These are phyloP conservation scores for Botrytis squamosa DNA, from an alignment of 2,329 filamentous ascomycete species.

Conservation along the genomic window DNA sequence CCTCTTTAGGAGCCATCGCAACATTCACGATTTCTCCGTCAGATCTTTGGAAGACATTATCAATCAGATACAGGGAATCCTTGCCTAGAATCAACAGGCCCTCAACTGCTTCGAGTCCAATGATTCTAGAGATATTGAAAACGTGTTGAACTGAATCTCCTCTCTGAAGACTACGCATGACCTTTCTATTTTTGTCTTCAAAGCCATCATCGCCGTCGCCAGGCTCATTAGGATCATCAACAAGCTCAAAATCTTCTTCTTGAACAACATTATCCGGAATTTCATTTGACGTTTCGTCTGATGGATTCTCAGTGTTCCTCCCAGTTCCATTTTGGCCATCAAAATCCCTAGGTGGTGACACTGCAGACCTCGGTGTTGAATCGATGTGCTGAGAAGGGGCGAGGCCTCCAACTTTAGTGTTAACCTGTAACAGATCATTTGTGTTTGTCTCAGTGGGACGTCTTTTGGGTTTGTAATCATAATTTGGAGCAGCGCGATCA, in stretches of 20 bases:
- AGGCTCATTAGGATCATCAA: slow-evolving; percentile 89
- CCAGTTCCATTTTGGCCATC: slow-evolving; percentile 24
- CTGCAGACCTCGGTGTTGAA: slow-evolving; percentile 23
- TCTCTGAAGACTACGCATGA: slow-evolving; percentile 88
- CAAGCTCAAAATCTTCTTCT: slow-evolving; percentile 93
- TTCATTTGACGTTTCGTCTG: slow-evolving; percentile 24
- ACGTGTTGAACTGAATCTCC: slow-evolving; percentile 91
- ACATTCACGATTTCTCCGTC: slow-evolving; percentile 97
- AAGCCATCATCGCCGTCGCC: slow-evolving; percentile 73
- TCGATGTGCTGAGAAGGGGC: slow-evolving; percentile 20
- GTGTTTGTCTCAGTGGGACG: slow-evolving; percentile 51
- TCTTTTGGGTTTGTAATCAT: slow-evolving; percentile 82
- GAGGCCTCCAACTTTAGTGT: slow-evolving; percentile 29
- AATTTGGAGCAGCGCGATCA: slow-evolving; percentile 65
- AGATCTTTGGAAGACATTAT: slow-evolving; percentile 91
- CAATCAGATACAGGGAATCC: slow-evolving; percentile 87
- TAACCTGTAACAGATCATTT: slow-evolving; percentile 41
- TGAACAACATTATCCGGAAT: slow-evolving; percentile 33
- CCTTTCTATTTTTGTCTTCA: slow-evolving; percentile 97
- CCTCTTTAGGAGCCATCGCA: slow-evolving; percentile 86
- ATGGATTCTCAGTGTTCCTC: slow-evolving; percentile 23
- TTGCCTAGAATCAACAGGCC: slow-evolving; percentile 92
- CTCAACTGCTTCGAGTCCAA: slow-evolving; percentile 90
- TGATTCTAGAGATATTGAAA: slow-evolving; percentile 91
- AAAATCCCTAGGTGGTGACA: slow-evolving; percentile 20